Base-by-base conservation (phyloP, 2,329 filamentous ascomycete species). In the Fusarium oxysporum region DNA sequence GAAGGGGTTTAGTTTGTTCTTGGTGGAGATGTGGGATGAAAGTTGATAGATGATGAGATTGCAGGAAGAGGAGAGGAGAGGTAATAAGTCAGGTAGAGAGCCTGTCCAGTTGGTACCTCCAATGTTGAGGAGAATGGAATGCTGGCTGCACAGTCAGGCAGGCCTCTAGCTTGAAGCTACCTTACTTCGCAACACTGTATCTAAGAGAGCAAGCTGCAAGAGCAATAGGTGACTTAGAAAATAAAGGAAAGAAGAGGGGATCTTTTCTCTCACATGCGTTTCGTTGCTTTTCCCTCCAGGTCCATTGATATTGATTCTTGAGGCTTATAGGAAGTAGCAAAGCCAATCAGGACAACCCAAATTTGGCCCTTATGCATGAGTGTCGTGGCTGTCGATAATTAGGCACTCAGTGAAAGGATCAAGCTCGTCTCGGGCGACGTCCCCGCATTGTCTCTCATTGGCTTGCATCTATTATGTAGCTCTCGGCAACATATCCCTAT, bases 301-400 rank as follows among this genome's bases (percentile, higher is more conserved):
- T 60, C 30, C 30, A 60, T 60, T 55, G 47, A 25, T 40, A 38
- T 55, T 44, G 41, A 64, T 63, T 38, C 56, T 43, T 68, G 48
- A 57, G 63, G 54, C 50, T 65, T 48, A 70, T 69, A 47, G 73
- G 48, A 71, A 61, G 32, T 43, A 35, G 32, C 32, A 32, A 69
- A 70, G 28, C 66, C 66, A 69, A 69, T 70, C 58, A 43, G 67
- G 60, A 58, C 58, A 68, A 53, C 45, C 41, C 19, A 64, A 60
- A 59, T 53, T 61, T 74, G 57, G 57, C 40, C 50, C 47, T 65
- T 55, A 82, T 84, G 83, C 83, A 85, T 62, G 78, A 81, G 70
- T 83, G 84, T 85, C 85, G 85, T 86, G 85, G 85, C 84, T 84
- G 79, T 79, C 81, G 78, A 81, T 83, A 80, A 54, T 54, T 54